phyloP scores from a whole-genome alignment of 2,329 filamentous ascomycete species.

The Botrytis pseudocinerea region DNA sequence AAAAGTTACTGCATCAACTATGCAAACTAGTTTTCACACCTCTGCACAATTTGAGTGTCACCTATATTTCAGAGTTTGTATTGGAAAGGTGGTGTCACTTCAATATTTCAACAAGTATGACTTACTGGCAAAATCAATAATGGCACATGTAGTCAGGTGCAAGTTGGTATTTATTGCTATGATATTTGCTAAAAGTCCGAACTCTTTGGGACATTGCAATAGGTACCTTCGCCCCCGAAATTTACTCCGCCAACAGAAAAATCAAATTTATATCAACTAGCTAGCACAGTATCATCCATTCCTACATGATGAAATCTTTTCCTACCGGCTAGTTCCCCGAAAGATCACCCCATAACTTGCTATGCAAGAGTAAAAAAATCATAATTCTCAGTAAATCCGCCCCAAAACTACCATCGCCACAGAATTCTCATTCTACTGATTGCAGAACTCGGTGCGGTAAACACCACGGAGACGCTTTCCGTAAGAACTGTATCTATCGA shows the following conservation, averaged over 20 bases:
- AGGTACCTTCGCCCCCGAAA: neutral
- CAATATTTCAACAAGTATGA: neutral
- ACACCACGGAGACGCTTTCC: neutral
- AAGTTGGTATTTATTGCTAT: neutral
- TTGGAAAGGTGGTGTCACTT: neutral
- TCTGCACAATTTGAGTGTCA: rapidly evolving
- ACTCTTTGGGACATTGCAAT: neutral
- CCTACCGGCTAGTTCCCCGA: neutral
- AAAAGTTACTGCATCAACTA: neutral
- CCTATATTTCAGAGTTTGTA: neutral
- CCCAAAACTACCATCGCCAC: neutral
- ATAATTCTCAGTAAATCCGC: neutral
- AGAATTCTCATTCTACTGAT: neutral
- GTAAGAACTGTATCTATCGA: neutral
- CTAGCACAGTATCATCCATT: neutral
- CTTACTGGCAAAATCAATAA: neutral
- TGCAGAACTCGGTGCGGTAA: neutral
- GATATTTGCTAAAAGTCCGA: neutral
- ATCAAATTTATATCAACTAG: neutral
- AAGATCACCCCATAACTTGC: neutral
- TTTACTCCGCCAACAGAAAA: neutral
- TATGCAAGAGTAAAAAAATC: neutral
- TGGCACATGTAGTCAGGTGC: neutral
- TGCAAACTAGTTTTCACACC: neutral
- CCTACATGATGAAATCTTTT: neutral